phyloP scores from a whole-genome alignment of 257 asterid genomes.

The Mitragyna speciosa region DNA sequence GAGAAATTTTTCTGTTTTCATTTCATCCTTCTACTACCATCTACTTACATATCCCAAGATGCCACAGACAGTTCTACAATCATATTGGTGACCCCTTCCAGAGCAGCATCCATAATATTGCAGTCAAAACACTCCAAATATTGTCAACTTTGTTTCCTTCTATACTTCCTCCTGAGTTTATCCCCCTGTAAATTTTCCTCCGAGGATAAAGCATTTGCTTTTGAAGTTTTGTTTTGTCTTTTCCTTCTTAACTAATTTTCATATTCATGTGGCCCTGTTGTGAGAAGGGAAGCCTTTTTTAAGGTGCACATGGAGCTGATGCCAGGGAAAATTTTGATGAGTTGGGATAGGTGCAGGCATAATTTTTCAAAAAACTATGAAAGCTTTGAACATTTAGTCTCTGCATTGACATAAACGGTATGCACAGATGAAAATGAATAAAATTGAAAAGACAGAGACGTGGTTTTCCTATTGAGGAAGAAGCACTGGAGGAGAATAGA shows the following conservation, averaged over 20 bases:
- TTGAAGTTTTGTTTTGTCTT: neutral
- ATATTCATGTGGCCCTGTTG: neutral
- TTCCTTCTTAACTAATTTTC: neutral
- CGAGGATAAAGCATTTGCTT: neutral
- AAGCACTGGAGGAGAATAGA: no score
- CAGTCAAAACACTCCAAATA: neutral
- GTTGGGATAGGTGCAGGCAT: neutral
- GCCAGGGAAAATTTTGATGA: neutral
- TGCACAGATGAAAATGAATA: neutral
- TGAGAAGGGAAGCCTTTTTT: neutral
- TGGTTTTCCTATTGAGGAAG: no score
- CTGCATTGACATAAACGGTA: neutral
- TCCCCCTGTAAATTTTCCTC: neutral
- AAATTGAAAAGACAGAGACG: no score
- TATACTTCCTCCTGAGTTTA: neutral
- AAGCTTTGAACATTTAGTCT: neutral
- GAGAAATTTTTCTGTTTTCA: conserved; percentile 18
- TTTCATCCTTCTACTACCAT: neutral
- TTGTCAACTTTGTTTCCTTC: neutral
- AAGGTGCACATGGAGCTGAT: neutral
- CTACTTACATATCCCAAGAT: neutral
- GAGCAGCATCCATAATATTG: neutral
- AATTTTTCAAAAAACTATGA: neutral
- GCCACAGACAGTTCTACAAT: neutral
- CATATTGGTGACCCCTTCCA: neutral